These are phyloP conservation scores for Eimeria zaria DNA, from an alignment of 169 alveolate species.

Conservation along the genomic window DNA sequence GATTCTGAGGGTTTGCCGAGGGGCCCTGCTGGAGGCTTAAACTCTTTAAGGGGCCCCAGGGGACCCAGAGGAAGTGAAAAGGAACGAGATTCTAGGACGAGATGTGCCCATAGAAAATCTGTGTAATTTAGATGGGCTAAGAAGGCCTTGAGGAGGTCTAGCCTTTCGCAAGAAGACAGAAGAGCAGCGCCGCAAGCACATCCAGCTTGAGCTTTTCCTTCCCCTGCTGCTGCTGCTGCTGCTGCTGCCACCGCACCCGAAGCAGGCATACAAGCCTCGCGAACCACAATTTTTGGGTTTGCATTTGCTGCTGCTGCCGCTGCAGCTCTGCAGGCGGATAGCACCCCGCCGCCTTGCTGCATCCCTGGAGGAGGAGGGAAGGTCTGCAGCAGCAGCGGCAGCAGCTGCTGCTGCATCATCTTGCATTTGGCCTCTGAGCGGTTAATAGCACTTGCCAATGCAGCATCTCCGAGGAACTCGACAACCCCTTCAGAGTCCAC, in stretches of 20 bases:
- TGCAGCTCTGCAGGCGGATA: slow-evolving; percentile 72
- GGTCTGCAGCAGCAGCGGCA: slow-evolving; percentile 63
- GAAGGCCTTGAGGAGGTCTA: neutral
- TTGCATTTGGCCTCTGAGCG: slow-evolving; percentile 7
- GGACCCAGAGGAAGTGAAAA: slow-evolving; percentile 30
- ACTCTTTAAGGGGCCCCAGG: neutral
- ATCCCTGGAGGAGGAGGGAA: slow-evolving; percentile 48
- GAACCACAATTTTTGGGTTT: neutral
- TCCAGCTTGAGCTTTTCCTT: neutral
- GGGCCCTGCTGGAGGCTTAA: too few species aligned
- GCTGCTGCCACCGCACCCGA: slow-evolving; percentile 68
- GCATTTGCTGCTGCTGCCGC: slow-evolving; percentile 34
- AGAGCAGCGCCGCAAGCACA: neutral
- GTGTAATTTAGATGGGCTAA: slow-evolving; percentile 5
- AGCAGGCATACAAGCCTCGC: neutral
- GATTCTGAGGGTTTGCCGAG: neutral
- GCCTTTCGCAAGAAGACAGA: neutral
- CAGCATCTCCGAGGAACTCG: slow-evolving; percentile 49
- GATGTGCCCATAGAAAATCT: slow-evolving; percentile 49
- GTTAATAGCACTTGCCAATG: neutral
- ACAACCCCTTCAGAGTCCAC: slow-evolving; percentile 4
- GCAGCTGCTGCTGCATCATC: slow-evolving; percentile 63
- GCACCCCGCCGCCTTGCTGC: slow-evolving; percentile 39
- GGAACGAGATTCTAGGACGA: slow-evolving; percentile 28
- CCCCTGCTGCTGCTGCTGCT: slow-evolving; percentile 25